These are phyloP conservation scores for Rhodamnia argentea DNA, from an alignment of 345 rosid genomes.

Conservation along the genomic window DNA sequence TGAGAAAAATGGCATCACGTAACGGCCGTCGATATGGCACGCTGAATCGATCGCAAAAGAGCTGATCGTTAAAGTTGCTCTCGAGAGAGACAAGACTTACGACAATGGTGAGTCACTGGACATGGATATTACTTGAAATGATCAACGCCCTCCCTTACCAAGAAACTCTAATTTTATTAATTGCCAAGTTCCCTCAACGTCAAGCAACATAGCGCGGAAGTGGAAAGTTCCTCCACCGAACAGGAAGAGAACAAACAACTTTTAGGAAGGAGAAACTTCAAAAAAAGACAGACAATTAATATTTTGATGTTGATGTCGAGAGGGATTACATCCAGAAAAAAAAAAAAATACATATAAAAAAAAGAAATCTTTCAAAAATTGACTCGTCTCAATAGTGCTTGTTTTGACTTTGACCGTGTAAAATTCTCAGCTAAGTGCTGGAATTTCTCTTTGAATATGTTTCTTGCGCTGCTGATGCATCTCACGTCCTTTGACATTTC, in stretches of 20 bases:
- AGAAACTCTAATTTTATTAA: neutral
- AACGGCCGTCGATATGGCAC: neutral
- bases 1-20: neutral
- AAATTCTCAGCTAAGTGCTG: neutral
- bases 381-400: neutral
- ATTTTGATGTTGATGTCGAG: neutral
- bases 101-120: neutral
- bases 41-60: neutral
- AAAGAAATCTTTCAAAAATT: neutral
- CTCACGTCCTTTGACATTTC: neutral
- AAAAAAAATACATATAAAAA: neutral
- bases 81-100: rapidly evolving
- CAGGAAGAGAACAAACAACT: neutral
- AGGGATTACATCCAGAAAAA: neutral
- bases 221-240: neutral
- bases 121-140: neutral
- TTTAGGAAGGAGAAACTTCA: neutral
- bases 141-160: neutral
- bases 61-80: neutral
- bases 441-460: neutral
- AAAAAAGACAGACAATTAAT: neutral
- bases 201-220: neutral
- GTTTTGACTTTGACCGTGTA: neutral
- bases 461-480: neutral
- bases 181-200: neutral